These are phyloP conservation scores for Drechslera avenae DNA, from an alignment of 2,329 filamentous ascomycete genomes.

Conservation along the genomic window DNA sequence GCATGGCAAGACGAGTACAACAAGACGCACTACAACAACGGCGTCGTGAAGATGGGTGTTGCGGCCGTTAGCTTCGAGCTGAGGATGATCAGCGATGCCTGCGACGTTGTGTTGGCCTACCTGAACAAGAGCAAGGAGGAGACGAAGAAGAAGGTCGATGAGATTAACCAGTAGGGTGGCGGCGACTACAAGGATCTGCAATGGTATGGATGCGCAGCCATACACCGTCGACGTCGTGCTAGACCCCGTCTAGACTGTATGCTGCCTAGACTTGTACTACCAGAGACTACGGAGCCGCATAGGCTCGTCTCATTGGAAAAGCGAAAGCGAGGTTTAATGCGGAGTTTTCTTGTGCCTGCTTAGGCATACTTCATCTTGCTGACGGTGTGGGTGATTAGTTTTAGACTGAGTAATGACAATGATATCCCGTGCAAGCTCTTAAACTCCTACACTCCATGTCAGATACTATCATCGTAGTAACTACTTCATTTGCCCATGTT, in stretches of 20 bases:
- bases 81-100: conserved; percentile 45
- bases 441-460: no score
- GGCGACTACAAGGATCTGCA: not conserved
- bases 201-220: not conserved
- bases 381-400: not conserved
- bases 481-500: no score
- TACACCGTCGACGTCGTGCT: not conserved
- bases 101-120: conserved; percentile 37
- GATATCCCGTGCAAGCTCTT: conserved; percentile 4
- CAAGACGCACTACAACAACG: conserved; percentile 46
- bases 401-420: conserved; percentile 12
- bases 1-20: conserved; percentile 49
- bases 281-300: not conserved
- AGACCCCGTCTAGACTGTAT: not conserved
- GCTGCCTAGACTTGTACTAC: not conserved
- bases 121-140: conserved; percentile 43
- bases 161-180: conserved; percentile 41
- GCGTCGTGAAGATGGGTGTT: conserved; percentile 45
- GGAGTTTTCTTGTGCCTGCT: not conserved
- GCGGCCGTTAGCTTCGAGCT: conserved; percentile 48
- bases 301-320: conserved; percentile 3
- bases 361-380: not conserved
- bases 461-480: no score
- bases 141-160: conserved; percentile 41
- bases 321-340: conserved; percentile 4